These are phyloP conservation scores for Amanita brunnescens DNA, from an alignment of 768 basidiomycete genomes.

Conservation along the genomic window DNA sequence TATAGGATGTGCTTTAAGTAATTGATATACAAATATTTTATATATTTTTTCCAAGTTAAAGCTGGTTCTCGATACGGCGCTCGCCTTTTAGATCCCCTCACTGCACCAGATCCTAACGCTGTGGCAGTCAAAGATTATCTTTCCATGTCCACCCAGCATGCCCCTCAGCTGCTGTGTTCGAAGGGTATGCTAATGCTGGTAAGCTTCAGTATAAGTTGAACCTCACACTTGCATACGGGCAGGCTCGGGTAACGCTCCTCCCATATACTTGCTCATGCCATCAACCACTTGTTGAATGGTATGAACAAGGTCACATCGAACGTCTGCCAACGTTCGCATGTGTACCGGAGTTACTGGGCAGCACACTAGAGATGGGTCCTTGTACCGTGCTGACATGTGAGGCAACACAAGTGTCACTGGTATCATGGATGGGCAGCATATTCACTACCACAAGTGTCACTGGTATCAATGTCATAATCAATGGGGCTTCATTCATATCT, in stretches of 20 bases:
- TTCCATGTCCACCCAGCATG: too few relatives aligned
- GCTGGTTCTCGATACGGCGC: conserved; percentile 32
- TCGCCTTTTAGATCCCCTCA: conserved; percentile 23
- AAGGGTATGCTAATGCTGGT: conserved; percentile 17
- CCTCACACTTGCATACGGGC: conserved; percentile 64
- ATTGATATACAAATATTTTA: too few relatives aligned
- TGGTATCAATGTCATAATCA: too few relatives aligned
- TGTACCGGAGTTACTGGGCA: conserved; percentile 34
- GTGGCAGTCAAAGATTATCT: conserved; percentile 27
- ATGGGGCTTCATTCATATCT: too few relatives aligned
- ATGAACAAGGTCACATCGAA: conserved; percentile 77
- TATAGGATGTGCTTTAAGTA: too few relatives aligned
- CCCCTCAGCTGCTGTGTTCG: not conserved
- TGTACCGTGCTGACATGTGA: conserved; percentile 19
- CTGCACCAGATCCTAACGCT: conserved; percentile 23
- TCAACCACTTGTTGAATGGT: conserved; percentile 87
- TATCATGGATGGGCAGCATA: too few relatives aligned
- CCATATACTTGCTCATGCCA: conserved; percentile 78
- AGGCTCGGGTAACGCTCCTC: conserved; percentile 79
- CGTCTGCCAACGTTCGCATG: conserved; percentile 59
- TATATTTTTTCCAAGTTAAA: too few relatives aligned
- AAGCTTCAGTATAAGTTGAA: conserved; percentile 71
- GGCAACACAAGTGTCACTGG: too few relatives aligned
- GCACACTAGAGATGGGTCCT: conserved; percentile 7
- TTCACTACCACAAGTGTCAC: too few relatives aligned